Evolutionary conservation across 2,329 filamentous ascomycete genomes (phyloP), one percentile per base, ranked within the genome.

Genomic region (Colletotrichum orbiculare): DNA sequence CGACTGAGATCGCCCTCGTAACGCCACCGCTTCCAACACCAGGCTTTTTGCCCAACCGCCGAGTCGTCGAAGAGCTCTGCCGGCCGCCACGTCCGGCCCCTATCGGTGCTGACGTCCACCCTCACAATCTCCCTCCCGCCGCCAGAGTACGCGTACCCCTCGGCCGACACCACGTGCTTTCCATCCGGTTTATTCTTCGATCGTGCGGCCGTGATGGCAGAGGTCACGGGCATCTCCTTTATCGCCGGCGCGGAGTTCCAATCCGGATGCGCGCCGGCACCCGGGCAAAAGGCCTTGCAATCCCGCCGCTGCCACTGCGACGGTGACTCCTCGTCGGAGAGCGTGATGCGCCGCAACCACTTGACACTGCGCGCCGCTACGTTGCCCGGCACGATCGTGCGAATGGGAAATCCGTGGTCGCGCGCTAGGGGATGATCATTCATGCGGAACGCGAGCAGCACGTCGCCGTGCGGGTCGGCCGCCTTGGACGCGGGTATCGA

Each of bases 121-220:
- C 83, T 78, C 60, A 83, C 78, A 39, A 85, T 81, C 71, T 78
- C 78, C 41, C 81, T 76, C 1, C 83, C 83, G n/a, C 83, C 83
- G 7, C 83, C 83, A 34, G 79, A 81, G 67, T 83, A 85, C 0
- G 83, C 83, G 71, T 83, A 85, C 2, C 84, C 83, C 64, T 80
- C 77, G 10, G 83, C 67, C 35, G 11, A 38, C n/a, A 57, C 45
- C 25, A 38, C 43, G 10, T 35, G n/a, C 33, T 12, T n/a, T 10
- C 45, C 15, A 17, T 12, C 43, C 35, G 43, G 6, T 15, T 11
- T 5, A 10, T 8, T 50, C 10, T 9, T 52, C 49, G 7, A 60
- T 25, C 8, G 35, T 52, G 49, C 52, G 10, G 46, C 34, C 4
- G 81, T 83, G 45, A 85, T 84, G 10, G 82, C 83, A 37, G 77